A percentile compares a stretch with the other conserved stretches of the same genome.
Evolutionary conservation across 2,329 filamentous ascomycete species (phyloP).

Genomic region (Dactylella cylindrospora): DNA sequence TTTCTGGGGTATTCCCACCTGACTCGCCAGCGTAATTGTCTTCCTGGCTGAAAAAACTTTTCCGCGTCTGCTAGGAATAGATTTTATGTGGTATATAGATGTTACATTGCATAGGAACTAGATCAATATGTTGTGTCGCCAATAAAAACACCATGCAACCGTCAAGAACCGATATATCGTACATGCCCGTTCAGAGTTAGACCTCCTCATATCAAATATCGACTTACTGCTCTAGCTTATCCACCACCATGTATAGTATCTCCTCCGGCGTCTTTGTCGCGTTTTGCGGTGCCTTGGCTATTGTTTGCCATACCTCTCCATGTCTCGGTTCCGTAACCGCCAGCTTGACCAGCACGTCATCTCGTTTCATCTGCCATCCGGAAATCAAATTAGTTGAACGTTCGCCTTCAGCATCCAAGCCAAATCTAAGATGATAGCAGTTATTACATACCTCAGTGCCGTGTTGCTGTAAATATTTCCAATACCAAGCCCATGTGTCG

Average conservation of each 20-base stretch:
- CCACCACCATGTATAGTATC: conserved; percentile 75
- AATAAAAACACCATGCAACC: no score
- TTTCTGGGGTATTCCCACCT: no score
- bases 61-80: no score
- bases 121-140: background rate
- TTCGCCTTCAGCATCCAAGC: no score
- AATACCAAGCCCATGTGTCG: conserved; percentile 98
- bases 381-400: background rate
- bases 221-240: conserved; percentile 56
- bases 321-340: conserved; percentile 82
- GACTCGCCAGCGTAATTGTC: no score
- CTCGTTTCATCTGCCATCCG: conserved; percentile 69
- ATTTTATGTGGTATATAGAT: no score
- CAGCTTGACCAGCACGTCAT: conserved; percentile 79
- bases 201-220: no score
- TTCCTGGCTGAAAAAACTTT: no score
- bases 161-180: no score
- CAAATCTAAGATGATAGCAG: background rate
- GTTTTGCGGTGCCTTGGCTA: conserved; percentile 84
- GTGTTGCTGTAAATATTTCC: conserved; percentile 87
- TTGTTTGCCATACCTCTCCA: conserved; percentile 84
- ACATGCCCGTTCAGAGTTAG: no score
- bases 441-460: conserved; percentile 67
- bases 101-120: background rate
- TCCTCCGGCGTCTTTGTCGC: conserved; percentile 74